These are phyloP conservation scores for Metrosideros polymorpha DNA, from an alignment of 441 rosid genomes.

Conservation along the genomic window DNA sequence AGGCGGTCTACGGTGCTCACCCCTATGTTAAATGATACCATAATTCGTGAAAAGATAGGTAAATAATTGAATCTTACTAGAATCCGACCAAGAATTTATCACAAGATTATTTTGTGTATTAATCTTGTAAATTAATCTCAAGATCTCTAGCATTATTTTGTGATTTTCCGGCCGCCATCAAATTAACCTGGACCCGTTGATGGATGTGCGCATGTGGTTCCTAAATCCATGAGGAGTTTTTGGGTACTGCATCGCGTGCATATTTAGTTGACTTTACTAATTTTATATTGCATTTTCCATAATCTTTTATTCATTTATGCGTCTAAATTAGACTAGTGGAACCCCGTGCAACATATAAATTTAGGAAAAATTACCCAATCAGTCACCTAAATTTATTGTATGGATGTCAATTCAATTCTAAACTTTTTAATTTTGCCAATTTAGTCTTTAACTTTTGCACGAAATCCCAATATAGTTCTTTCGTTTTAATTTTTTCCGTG, in stretches of 20 bases:
- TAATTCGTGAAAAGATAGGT: not conserved
- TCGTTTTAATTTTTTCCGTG: not conserved
- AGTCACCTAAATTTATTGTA: fast-evolving
- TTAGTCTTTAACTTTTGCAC: not conserved
- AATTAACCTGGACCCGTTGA: not conserved
- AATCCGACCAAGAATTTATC: not conserved
- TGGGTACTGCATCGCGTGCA: not conserved
- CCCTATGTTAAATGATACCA: not conserved
- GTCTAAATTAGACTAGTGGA: not conserved
- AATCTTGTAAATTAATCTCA: not conserved
- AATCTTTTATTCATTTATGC: not conserved
- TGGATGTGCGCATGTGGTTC: not conserved
- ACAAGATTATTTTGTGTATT: not conserved
- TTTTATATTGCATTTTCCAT: not conserved
- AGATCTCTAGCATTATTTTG: not conserved
- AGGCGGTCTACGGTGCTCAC: too few species aligned
- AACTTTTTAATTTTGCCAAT: too few species aligned
- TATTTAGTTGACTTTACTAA: not conserved
- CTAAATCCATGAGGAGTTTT: not conserved
- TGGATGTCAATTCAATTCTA: fast-evolving
- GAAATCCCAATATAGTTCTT: too few species aligned
- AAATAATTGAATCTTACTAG: not conserved
- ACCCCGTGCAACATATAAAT: not conserved
- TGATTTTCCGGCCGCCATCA: not conserved
- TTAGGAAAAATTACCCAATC: not conserved